These are phyloP conservation scores for Ocimum tenuiflorum DNA, from an alignment of 257 asterid species.

Conservation along the genomic window DNA sequence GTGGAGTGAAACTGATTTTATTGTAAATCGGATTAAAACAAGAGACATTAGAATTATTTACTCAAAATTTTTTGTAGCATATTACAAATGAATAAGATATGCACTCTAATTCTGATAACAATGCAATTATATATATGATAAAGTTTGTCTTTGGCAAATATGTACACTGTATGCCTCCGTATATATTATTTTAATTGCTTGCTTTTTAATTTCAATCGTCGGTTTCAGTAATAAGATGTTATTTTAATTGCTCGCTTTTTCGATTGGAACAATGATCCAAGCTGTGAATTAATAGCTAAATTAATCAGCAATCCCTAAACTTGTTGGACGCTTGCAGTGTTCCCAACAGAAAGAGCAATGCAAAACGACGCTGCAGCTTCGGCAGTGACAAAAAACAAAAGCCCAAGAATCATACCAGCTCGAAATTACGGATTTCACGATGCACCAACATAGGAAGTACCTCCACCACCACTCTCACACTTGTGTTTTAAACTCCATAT, in stretches of 20 bases:
- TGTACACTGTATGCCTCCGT: no score
- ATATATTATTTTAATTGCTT: no score
- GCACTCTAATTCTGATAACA: no score
- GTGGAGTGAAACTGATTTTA: no score
- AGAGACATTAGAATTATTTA: no score
- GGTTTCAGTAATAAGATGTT: no score
- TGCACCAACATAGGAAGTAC: slow-evolving; percentile 30
- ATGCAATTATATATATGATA: no score
- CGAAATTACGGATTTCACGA: slow-evolving; percentile 39
- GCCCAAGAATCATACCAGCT: slow-evolving; percentile 33
- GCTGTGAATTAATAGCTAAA: neutral
- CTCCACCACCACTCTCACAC: slow-evolving; percentile 32
- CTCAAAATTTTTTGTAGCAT: no score
- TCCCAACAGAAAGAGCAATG: neutral
- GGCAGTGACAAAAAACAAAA: slow-evolving; percentile 16
- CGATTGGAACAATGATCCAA: slow-evolving; percentile 11
- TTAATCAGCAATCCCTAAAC: neutral
- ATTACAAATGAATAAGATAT: no score
- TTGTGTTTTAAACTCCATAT: slow-evolving; percentile 28
- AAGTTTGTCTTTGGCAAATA: no score
- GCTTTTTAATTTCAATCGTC: no score
- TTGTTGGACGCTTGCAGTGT: neutral
- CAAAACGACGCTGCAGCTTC: neutral
- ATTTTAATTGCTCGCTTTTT: neutral
- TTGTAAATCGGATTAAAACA: no score